Conservation (phyloP, 108 stramenopile genomes). For the Fragilariopsis cylindrus region DNA sequence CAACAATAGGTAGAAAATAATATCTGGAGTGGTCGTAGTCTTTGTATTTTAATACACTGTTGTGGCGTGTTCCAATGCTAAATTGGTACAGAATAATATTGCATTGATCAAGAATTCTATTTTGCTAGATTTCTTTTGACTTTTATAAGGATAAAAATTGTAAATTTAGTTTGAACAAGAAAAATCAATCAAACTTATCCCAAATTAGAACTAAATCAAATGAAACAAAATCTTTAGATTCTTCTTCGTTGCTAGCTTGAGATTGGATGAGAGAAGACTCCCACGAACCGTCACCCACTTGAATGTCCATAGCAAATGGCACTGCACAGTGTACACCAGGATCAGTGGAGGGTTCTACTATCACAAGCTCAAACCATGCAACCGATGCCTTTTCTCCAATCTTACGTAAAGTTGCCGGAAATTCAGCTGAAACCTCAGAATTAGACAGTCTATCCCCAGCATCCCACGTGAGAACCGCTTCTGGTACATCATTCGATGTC, state of each 20-base stretch:
- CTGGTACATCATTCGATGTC: conserved; percentile 51
- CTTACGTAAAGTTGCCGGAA: conserved; percentile 26
- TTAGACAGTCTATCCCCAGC: conserved; percentile 29
- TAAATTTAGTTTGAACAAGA: background rate
- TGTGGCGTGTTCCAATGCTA: no score
- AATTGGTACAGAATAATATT: background rate
- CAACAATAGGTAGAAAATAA: no score
- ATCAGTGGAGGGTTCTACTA: conserved; percentile 16
- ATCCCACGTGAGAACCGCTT: conserved; percentile 59
- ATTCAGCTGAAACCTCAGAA: conserved; percentile 12
- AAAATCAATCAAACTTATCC: conserved; percentile 7
- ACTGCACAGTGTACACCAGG: conserved; percentile 35
- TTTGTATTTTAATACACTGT: no score
- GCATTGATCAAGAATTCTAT: background rate
- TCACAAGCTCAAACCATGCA: conserved; percentile 68
- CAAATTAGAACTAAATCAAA: conserved; percentile 43
- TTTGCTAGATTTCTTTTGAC: background rate
- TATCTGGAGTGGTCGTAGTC: no score
- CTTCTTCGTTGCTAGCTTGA: conserved; percentile 7
- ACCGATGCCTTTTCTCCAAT: conserved; percentile 46
- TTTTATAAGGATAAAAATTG: background rate
- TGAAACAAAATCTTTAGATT: conserved; percentile 29
- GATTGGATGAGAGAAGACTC: conserved; percentile 72
- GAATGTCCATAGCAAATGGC: conserved; percentile 66
- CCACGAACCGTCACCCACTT: conserved; percentile 84